phyloP scores from a whole-genome alignment of 345 rosid genomes.

The Eutrema japonicum region DNA sequence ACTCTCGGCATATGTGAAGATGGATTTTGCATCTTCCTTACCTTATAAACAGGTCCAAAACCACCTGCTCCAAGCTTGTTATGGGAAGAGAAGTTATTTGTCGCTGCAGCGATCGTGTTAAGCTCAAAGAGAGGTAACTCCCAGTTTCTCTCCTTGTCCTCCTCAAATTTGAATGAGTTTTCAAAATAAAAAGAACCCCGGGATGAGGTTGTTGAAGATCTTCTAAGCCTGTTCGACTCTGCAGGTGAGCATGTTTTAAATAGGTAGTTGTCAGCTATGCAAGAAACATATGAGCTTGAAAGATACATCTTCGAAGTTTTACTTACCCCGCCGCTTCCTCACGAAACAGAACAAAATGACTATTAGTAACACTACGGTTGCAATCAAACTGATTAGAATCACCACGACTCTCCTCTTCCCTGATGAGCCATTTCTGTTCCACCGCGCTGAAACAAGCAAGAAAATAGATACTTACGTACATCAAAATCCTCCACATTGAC shows the following conservation, averaged over 20 bases:
- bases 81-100: constrained; percentile 53
- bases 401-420: constrained; percentile 42
- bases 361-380: constrained; percentile 27
- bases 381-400: constrained; percentile 30
- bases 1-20: not conserved
- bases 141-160: constrained; percentile 35
- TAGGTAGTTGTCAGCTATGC: constrained; percentile 3
- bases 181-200: constrained; percentile 32
- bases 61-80: constrained; percentile 78
- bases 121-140: constrained; percentile 58
- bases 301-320: not conserved
- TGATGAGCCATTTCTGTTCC: constrained; percentile 27
- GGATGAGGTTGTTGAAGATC: constrained; percentile 11
- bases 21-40: constrained; percentile 23
- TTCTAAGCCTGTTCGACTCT: constrained; percentile 32
- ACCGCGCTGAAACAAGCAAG: constrained; percentile 40
- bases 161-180: constrained; percentile 40
- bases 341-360: constrained; percentile 25
- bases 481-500: not conserved
- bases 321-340: constrained; percentile 45
- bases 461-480: not conserved
- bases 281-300: constrained; percentile 9
- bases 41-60: constrained; percentile 78
- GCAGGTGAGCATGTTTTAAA: constrained; percentile 10
- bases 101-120: constrained; percentile 50